A percentile compares a stretch with the other conserved stretches of the same genome.
phyloP scores from a whole-genome alignment of 2,329 filamentous ascomycete species.

The Erysiphe neolycopersici region DNA sequence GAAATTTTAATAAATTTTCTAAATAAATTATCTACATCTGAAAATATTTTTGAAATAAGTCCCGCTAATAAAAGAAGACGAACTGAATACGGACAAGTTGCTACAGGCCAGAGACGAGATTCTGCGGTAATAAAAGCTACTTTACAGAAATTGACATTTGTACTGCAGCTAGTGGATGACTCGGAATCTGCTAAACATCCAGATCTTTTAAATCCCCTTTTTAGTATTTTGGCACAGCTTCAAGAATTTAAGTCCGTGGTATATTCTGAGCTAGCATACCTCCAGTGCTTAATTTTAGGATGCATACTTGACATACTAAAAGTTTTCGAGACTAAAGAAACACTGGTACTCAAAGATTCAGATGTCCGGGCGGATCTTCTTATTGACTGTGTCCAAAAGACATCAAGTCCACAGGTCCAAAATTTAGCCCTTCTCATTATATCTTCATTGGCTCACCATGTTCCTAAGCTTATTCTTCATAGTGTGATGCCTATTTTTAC shows the following conservation, averaged over 20 bases:
- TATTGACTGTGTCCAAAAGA: conserved; percentile 81
- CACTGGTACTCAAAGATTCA: conserved; percentile 44
- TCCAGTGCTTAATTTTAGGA: conserved; percentile 62
- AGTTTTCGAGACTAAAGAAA: conserved; percentile 34
- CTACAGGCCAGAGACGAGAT: conserved; percentile 31
- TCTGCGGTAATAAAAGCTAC: conserved; percentile 37
- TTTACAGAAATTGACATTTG: conserved; percentile 56
- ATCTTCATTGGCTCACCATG: conserved; percentile 60
- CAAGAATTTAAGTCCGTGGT: conserved; percentile 62
- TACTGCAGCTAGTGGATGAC: conserved; percentile 66
- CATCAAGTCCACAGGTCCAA: conserved; percentile 76
- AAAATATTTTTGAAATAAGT: conserved; percentile 42
- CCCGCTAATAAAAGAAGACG: conserved; percentile 56
- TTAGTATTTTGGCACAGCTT: conserved; percentile 62
- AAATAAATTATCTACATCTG: conserved; percentile 44
- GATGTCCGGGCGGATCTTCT: conserved; percentile 71
- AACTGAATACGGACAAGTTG: conserved; percentile 45
- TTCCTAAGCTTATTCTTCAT: conserved; percentile 76
- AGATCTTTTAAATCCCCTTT: conserved; percentile 51
- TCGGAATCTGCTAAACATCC: conserved; percentile 52
- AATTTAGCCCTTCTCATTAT: conserved; percentile 74
- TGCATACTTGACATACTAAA: conserved; percentile 67
- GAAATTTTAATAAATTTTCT: conserved; percentile 46
- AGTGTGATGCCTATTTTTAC: conserved; percentile 99
- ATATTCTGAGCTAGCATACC: conserved; percentile 67